Percentiles rank a stretch among this genome's conserved stretches.
Evolutionary conservation across 2,329 filamentous ascomycete species (phyloP).

Genomic region (Pseudogymnoascus sp.): DNA sequence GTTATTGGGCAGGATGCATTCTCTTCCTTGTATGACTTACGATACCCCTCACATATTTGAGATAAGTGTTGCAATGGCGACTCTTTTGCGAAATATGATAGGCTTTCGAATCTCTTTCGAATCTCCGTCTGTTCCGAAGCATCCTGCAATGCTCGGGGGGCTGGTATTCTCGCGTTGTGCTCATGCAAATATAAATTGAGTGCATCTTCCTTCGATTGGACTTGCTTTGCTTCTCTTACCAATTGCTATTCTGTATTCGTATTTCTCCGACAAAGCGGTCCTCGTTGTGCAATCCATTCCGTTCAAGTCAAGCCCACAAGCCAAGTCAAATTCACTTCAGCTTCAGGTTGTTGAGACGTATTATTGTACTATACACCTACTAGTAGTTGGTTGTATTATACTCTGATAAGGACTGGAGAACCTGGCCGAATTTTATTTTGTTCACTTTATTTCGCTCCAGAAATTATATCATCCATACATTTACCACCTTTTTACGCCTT

Average conservation of each 20-base stretch:
- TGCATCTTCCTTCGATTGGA: background rate
- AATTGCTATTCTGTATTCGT: background rate
- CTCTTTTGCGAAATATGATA: constrained; percentile 2
- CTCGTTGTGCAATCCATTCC: background rate
- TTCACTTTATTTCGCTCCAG: background rate
- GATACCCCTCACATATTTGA: constrained; percentile 3
- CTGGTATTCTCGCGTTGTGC: background rate
- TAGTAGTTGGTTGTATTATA: background rate
- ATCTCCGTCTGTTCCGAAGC: background rate
- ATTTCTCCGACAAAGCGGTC: background rate
- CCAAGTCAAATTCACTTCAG: background rate
- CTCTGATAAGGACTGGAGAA: background rate
- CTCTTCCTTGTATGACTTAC: background rate
- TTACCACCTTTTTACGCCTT: background rate
- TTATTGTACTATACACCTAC: background rate
- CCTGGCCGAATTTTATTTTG: background rate
- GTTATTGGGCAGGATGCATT: constrained; percentile 1
- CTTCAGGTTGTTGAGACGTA: background rate
- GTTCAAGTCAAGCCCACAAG: background rate
- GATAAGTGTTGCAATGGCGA: background rate
- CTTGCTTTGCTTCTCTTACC: background rate
- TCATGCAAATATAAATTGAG: constrained; percentile 6
- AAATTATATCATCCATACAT: background rate
- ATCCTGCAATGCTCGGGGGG: background rate
- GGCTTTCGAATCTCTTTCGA: constrained; percentile 4